A percentile compares a stretch with the other conserved stretches of the same genome.
Conservation (phyloP, 2,329 filamentous ascomycete species). For the Aureobasidium musti region DNA sequence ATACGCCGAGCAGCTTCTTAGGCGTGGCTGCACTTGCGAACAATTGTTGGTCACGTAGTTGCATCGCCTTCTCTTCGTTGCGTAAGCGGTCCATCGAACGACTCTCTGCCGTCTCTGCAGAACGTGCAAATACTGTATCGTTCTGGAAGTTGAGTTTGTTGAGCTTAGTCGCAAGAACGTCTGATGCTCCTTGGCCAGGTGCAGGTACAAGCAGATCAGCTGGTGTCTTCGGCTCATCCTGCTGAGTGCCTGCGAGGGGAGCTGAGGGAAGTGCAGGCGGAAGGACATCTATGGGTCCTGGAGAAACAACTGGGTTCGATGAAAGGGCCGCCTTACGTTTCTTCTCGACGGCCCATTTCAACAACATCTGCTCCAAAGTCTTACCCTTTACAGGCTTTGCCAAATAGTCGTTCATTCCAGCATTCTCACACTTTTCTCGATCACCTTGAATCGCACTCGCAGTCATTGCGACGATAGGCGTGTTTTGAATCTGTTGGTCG, state of each 20-base stretch:
- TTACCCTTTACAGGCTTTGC: slow-evolving; percentile 72
- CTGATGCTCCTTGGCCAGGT: slow-evolving; percentile 3
- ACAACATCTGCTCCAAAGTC: slow-evolving; percentile 68
- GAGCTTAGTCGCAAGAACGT: slow-evolving; percentile 34
- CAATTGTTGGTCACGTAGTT: slow-evolving; percentile 57
- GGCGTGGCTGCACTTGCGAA: slow-evolving; percentile 51
- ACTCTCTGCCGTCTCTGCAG: slow-evolving; percentile 50
- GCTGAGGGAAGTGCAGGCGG: neutral
- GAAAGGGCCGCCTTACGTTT: slow-evolving; percentile 37
- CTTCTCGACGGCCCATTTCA: slow-evolving; percentile 64
- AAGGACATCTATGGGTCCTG: neutral
- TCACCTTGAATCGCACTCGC: slow-evolving; percentile 77
- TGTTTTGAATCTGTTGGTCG: slow-evolving; percentile 57
- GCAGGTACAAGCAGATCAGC: neutral
- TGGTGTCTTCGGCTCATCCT: neutral
- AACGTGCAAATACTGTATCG: slow-evolving; percentile 44
- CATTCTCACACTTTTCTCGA: slow-evolving; percentile 69
- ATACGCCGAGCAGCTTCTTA: slow-evolving; percentile 35
- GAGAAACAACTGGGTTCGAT: neutral
- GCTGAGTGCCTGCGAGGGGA: neutral
- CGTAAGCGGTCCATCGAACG: slow-evolving; percentile 50
- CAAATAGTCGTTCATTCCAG: slow-evolving; percentile 74
- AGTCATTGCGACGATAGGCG: slow-evolving; percentile 81
- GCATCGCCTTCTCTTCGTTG: slow-evolving; percentile 58
- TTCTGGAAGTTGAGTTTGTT: slow-evolving; percentile 43